A percentile compares a stretch with the other conserved stretches of the same genome.
These are phyloP conservation scores for Butyriboletus loyo DNA, from an alignment of 768 basidiomycete species.

Conservation along the genomic window DNA sequence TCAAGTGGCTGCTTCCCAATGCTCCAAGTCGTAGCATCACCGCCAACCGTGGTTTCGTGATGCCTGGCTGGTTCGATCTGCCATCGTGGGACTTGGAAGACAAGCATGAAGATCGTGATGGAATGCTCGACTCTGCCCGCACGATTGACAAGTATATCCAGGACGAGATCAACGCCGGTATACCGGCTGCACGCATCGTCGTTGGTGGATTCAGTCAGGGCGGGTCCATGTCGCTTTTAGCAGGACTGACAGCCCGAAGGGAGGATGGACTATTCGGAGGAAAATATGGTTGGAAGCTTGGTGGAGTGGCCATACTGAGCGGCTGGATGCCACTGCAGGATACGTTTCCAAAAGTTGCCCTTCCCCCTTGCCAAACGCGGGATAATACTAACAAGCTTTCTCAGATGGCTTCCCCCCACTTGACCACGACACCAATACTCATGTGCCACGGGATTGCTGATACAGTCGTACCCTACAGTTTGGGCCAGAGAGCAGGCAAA, in stretches of 20 bases:
- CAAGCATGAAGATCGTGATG: constrained; percentile 55
- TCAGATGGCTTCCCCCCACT: constrained; percentile 61
- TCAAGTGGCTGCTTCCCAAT: constrained; percentile 76
- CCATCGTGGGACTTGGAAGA: constrained; percentile 54
- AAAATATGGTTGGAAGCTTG: constrained; percentile 55
- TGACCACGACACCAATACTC: constrained; percentile 69
- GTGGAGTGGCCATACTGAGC: constrained; percentile 69
- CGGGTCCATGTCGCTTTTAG: constrained; percentile 72
- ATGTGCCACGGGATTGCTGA: constrained; percentile 84
- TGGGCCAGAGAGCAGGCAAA: constrained; percentile 53
- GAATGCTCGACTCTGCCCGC: constrained; percentile 61
- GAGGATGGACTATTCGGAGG: constrained; percentile 29
- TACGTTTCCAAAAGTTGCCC: constrained; percentile 64
- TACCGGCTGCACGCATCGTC: constrained; percentile 67
- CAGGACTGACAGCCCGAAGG: constrained; percentile 46
- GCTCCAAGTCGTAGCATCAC: constrained; percentile 53
- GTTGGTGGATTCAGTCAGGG: constrained; percentile 91
- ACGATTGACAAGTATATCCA: constrained; percentile 67
- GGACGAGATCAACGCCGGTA: constrained; percentile 69
- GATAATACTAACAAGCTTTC: constrained; percentile 6
- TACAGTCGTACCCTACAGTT: constrained; percentile 60
- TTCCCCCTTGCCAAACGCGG: not conserved
- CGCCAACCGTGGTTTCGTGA: constrained; percentile 63
- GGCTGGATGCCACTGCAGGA: constrained; percentile 72
- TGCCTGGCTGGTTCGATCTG: constrained; percentile 89